Evolutionary conservation across 208 protist genomes (phyloP).

Genomic region (Porcisia deanei): DNA sequence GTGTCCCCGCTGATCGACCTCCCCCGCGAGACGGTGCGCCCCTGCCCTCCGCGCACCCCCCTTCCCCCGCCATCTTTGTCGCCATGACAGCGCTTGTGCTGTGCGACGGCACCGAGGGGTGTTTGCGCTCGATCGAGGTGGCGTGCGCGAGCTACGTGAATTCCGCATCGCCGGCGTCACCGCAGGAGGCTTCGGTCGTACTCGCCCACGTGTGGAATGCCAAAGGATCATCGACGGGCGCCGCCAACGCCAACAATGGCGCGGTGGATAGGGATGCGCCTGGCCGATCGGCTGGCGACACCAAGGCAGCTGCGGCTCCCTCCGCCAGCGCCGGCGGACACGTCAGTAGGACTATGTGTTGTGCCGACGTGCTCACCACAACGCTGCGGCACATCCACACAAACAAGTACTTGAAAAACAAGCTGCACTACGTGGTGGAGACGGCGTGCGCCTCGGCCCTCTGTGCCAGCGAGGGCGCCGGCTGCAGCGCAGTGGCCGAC

Average conservation of each 20-base stretch:
- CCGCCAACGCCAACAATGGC: neutral
- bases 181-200: conserved; percentile 61
- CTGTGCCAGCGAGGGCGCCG: neutral
- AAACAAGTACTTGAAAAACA: conserved; percentile 63
- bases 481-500: neutral
- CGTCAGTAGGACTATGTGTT: conserved; percentile 16
- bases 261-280: neutral
- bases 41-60: neutral
- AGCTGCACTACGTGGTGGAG: conserved; percentile 79
- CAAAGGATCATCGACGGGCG: neutral
- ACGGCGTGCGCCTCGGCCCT: conserved; percentile 27
- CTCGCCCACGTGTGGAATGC: conserved; percentile 67
- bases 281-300: conserved; percentile 1
- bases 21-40: neutral
- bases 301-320: neutral
- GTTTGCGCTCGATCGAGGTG: conserved; percentile 66
- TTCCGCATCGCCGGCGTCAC: conserved; percentile 32
- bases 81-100: conserved; percentile 53
- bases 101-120: conserved; percentile 75
- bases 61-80: neutral
- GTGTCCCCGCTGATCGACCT: neutral
- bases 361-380: conserved; percentile 36
- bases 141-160: conserved; percentile 35
- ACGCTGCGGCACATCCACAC: conserved; percentile 49
- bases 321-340: neutral